Evolutionary conservation across 1,139 yeast species (phyloP).

Genomic region (Insectozyma bohioensis): DNA sequence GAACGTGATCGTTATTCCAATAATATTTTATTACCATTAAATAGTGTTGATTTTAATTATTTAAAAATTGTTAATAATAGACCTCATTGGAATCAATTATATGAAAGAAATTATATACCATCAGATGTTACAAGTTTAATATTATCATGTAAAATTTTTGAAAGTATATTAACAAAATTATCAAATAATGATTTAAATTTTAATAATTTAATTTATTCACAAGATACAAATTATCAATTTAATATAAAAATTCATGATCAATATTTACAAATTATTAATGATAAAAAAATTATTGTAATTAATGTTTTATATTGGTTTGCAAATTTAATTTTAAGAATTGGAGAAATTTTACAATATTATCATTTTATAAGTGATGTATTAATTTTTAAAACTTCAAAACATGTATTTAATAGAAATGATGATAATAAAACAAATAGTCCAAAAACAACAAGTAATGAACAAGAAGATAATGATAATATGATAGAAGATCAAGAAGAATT

Average conservation of each 20-base stretch:
- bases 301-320: slow-evolving; percentile 30
- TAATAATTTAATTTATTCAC: slow-evolving; percentile 9
- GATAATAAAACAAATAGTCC: slow-evolving; percentile 1
- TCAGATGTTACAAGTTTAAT: slow-evolving; percentile 16
- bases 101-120: slow-evolving; percentile 10
- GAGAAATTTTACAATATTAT: slow-evolving; percentile 19
- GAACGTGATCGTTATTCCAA: slow-evolving; percentile 16
- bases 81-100: slow-evolving; percentile 13
- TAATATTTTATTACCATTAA: slow-evolving; percentile 18
- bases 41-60: slow-evolving; percentile 12
- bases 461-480: neutral
- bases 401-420: slow-evolving; percentile 8
- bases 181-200: slow-evolving; percentile 19
- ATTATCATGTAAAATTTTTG: slow-evolving; percentile 25
- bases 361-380: slow-evolving; percentile 14
- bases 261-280: slow-evolving; percentile 11
- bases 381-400: slow-evolving; percentile 15
- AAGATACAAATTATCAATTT: slow-evolving; percentile 8
- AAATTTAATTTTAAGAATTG: slow-evolving; percentile 22
- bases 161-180: slow-evolving; percentile 27
- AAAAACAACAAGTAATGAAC: neutral
- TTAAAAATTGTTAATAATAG: slow-evolving; percentile 12
- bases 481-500: neutral
- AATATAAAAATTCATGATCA: slow-evolving; percentile 9
- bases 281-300: slow-evolving; percentile 24